phyloP scores from a whole-genome alignment of 2,329 filamentous ascomycete genomes.

The Mollisia scopiformis region DNA sequence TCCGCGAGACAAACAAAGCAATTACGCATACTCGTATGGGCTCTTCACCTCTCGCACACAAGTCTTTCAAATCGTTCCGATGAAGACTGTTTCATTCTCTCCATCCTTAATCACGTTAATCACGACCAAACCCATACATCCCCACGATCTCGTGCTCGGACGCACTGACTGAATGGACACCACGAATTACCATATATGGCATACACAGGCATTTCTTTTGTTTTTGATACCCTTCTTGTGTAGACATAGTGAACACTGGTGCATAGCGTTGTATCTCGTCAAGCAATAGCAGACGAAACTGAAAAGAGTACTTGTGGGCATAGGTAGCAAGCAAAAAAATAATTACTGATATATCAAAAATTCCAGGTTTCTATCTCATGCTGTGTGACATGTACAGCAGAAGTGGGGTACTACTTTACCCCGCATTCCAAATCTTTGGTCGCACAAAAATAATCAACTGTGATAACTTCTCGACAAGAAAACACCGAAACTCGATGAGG shows the following conservation, averaged over 20 bases:
- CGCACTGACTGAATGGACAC: background rate
- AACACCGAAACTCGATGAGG: background rate
- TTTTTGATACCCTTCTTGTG: slow-evolving; percentile 27
- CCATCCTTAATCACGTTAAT: background rate
- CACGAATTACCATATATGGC: slow-evolving; percentile 10
- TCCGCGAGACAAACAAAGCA: slow-evolving; percentile 41
- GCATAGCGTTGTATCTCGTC: slow-evolving; percentile 12
- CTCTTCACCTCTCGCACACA: slow-evolving; percentile 46
- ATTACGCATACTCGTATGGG: slow-evolving; percentile 21
- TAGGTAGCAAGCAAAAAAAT: slow-evolving; percentile 14
- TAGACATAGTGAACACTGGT: slow-evolving; percentile 15
- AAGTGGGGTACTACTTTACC: slow-evolving; percentile 1
- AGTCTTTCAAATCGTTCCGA: slow-evolving; percentile 47
- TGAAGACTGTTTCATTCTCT: slow-evolving; percentile 23
- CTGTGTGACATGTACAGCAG: background rate
- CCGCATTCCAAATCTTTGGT: background rate
- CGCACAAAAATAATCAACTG: background rate
- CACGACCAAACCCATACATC: slow-evolving; percentile 4
- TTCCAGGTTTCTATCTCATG: background rate
- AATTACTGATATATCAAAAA: background rate
- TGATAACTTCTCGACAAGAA: background rate
- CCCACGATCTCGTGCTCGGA: background rate
- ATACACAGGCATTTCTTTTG: slow-evolving; percentile 16
- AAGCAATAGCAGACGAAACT: slow-evolving; percentile 9
- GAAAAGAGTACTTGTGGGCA: slow-evolving; percentile 6